These are phyloP conservation scores for Nakazawaea wickerhamii DNA, from an alignment of 805 yeast species.

Conservation along the genomic window DNA sequence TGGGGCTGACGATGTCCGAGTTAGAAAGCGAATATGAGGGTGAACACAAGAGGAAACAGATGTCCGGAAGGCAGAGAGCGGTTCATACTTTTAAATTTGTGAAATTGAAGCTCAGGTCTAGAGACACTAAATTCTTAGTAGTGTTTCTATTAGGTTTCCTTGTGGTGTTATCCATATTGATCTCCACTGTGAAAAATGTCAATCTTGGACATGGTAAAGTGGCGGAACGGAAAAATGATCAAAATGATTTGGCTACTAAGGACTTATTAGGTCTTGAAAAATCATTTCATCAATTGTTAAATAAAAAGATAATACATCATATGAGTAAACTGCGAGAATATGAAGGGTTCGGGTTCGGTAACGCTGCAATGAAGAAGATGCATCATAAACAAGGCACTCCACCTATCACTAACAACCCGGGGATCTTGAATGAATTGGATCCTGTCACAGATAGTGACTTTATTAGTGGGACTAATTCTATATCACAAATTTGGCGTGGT, in stretches of 20 bases:
- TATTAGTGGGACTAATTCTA: neutral
- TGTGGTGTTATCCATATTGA: no score
- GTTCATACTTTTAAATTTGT: neutral
- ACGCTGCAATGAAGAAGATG: slow-evolving; percentile 12
- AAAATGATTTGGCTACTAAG: slow-evolving; percentile 9
- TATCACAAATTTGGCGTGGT: slow-evolving; percentile 2
- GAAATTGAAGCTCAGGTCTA: slow-evolving; percentile 1
- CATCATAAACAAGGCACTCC: slow-evolving; percentile 25
- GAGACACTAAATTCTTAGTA: neutral
- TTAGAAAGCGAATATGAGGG: neutral
- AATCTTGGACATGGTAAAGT: neutral
- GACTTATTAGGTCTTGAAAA: slow-evolving; percentile 11
- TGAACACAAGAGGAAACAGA: slow-evolving; percentile 6
- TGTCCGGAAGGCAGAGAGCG: slow-evolving; percentile 2
- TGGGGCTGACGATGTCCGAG: slow-evolving; percentile 7
- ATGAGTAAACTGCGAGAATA: neutral
- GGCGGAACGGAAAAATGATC: neutral
- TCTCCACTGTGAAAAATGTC: neutral
- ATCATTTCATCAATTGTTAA: slow-evolving; percentile 21
- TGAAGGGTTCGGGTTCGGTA: slow-evolving; percentile 17
- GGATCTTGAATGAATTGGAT: slow-evolving; percentile 19
- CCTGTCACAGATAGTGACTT: slow-evolving; percentile 1
- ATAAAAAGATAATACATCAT: slow-evolving; percentile 19
- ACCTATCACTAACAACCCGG: slow-evolving; percentile 22
- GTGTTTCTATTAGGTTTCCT: neutral